Percentiles rank a stretch among this genome's conserved stretches.
Evolutionary conservation across 176 grass and related monocot species (phyloP).

Genomic region (Musa troglodytarum): DNA sequence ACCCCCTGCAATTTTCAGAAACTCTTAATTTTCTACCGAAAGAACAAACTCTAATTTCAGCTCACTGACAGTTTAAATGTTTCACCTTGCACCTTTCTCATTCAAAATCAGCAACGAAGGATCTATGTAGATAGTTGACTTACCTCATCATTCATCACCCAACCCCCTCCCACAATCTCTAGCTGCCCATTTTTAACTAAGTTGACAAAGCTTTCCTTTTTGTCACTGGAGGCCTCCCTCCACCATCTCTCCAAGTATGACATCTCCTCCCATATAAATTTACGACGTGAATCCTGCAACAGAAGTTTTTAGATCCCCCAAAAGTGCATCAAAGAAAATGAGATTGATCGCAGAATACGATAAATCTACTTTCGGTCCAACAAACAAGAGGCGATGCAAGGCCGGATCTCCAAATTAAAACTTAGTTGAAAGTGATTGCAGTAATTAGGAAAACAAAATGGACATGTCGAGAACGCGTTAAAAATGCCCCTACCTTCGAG

Average conservation of each 20-base stretch:
- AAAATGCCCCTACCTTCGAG: conserved; percentile 49
- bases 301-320: background rate
- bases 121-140: background rate
- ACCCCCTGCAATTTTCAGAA: too few relatives aligned
- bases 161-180: conserved; percentile 93
- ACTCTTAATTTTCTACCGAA: too few relatives aligned
- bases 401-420: background rate
- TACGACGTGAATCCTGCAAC: conserved; percentile 61
- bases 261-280: conserved; percentile 99
- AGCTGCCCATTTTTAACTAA: conserved; percentile 78
- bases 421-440: background rate
- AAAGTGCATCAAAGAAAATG: background rate
- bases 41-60: background rate
- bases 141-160: conserved; percentile 99
- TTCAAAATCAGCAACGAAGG: background rate
- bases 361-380: background rate
- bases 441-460: background rate
- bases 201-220: conserved; percentile 55
- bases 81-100: background rate
- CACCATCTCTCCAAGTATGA: conserved; percentile 99
- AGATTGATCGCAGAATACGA: background rate
- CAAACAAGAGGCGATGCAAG: background rate
- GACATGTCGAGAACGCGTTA: background rate
- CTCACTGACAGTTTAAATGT: background rate
- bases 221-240: conserved; percentile 67